Evolutionary conservation across 2,329 filamentous ascomycete species (phyloP).

Genomic region (Fusarium sacchari): DNA sequence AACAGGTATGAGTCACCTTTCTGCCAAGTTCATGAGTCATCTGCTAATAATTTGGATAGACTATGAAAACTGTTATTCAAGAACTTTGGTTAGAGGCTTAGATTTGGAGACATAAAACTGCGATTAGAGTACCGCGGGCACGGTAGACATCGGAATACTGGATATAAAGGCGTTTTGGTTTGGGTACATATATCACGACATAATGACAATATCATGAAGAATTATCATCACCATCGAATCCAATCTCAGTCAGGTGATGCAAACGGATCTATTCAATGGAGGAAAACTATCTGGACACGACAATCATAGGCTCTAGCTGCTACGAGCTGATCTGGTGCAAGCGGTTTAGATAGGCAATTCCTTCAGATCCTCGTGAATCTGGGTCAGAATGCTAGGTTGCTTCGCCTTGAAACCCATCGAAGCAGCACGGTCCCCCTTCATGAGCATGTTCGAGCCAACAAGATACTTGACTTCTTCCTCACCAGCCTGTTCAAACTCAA

Average conservation of each 20-base stretch:
- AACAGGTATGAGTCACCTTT: conserved; percentile 24
- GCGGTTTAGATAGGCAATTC: not conserved
- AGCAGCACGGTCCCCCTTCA: conserved; percentile 11
- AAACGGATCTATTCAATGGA: not conserved
- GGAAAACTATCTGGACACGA: rapidly evolving
- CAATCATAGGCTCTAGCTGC: not conserved
- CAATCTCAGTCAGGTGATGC: rapidly evolving
- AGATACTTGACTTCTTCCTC: conserved; percentile 13
- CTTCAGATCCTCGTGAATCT: conserved; percentile 8
- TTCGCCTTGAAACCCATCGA: not conserved
- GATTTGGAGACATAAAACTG: not conserved
- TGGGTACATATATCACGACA: not conserved
- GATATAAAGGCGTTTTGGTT: not conserved
- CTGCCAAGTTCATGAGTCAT: not conserved
- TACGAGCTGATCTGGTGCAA: rapidly evolving
- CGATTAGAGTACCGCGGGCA: not conserved
- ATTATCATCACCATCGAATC: not conserved
- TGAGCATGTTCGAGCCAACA: conserved; percentile 8
- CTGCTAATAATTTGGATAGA: conserved; percentile 16
- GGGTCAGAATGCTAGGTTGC: not conserved
- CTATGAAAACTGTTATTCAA: conserved; percentile 7
- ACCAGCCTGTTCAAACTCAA: conserved; percentile 2
- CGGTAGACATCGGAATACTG: not conserved
- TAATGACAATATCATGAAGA: not conserved
- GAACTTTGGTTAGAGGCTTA: conserved; percentile 22